Evolutionary conservation across 768 basidiomycete genomes (phyloP), one percentile per base, ranked within the genome.

Genomic region (Boletus barrowsii): DNA sequence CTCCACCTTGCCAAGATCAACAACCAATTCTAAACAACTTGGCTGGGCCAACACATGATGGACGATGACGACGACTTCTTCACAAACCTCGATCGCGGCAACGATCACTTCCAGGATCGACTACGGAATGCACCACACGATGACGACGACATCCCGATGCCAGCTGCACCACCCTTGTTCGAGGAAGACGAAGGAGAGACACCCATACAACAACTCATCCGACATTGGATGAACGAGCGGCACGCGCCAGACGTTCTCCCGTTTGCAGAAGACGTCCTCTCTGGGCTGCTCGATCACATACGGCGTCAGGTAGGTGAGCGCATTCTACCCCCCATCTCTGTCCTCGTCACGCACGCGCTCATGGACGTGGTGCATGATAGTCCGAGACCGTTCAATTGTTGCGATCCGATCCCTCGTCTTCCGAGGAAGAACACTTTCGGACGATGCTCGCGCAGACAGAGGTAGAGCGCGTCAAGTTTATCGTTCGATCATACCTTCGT

Each of bases 391-490:
- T 90, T 35, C 91, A 83, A 65, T 74, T 81, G 45, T 72, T 97
- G 30, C 80, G 90, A 5, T 83, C 83, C 24, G 92, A 96, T 68
- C 88, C 91, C 0, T 81, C 83, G 36, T 87, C 90, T 3, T 91
- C 88, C 2, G 93, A 96, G 63, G 93, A 96, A 57, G 94, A 98
- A 58, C 93, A 98, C 63, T 89, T 94, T 56, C 79, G 92, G 60
- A 90, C 96, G 33, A 87, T 93, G 78, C 86, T 98, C 49, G 94
- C 91, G 0, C 92, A 95, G 72, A 95, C 92, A 0, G 94, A 98
- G 71, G 83, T 96, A 61, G 94, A 98, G 67, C 83, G 95, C 40
- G 90, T 93, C 62, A 95, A 93, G 71, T 98, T 93, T 65, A 82
- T 96, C 51, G 83, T 97, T 24, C 75, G 94, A 53, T 91, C 92